phyloP scores from a whole-genome alignment of 768 basidiomycete species.

The Polyporus arcularius region DNA sequence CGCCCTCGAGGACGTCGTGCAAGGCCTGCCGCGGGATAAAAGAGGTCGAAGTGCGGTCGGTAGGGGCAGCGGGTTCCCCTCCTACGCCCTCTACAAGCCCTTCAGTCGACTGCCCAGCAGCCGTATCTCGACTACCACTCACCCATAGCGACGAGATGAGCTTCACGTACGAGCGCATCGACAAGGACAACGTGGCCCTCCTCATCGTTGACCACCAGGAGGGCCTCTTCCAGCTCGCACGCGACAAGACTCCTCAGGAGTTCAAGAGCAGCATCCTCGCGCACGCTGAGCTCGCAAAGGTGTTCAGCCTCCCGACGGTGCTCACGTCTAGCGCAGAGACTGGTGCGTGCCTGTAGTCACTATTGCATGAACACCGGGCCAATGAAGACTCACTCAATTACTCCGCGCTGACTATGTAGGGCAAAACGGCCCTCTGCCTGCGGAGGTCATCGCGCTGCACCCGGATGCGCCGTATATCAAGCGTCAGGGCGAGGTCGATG shows the following conservation, averaged over 20 bases:
- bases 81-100: too few species aligned
- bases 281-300: conserved; percentile 46
- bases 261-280: conserved; percentile 49
- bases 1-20: background rate
- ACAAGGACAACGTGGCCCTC: conserved; percentile 46
- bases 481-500: conserved; percentile 50
- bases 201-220: conserved; percentile 52
- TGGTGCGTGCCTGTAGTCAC: conserved; percentile 27
- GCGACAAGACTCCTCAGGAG: conserved; percentile 40
- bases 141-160: background rate
- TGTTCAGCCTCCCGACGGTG: conserved; percentile 47
- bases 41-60: background rate
- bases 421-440: conserved; percentile 49
- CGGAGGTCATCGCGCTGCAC: conserved; percentile 47
- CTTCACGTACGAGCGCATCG: conserved; percentile 39
- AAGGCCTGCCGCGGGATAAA: background rate
- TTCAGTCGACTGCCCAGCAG: background rate
- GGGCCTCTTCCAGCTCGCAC: conserved; percentile 48
- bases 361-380: too few species aligned
- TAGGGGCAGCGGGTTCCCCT: too few species aligned
- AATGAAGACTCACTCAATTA: too few species aligned
- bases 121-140: background rate
- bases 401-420: conserved; percentile 30
- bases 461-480: conserved; percentile 46
- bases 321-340: conserved; percentile 48